Base-by-base conservation (phyloP, 345 rosid genomes). In the Gossypium stocksii region DNA sequence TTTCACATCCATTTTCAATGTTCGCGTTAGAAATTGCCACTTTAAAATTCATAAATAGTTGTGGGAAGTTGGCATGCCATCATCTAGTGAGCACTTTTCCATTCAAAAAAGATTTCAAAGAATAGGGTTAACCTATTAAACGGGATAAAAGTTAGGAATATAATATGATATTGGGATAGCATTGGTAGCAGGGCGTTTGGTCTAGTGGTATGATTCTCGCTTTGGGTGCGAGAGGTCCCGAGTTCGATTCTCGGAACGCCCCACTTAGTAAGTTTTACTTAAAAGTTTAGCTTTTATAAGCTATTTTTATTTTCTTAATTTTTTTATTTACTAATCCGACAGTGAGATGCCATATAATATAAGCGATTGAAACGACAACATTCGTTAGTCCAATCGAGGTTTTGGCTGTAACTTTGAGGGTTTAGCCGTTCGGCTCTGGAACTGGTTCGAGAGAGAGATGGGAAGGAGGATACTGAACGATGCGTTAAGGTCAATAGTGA, bases 151-250 rank as follows among this genome's bases (percentile, higher is more conserved):
- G 0, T 5, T 0, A 0, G 7, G 0, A 34, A 34, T 34, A 34
- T 34, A 34, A 0, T 0, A 0, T 0, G 0, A 34, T 29, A 29
- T 29, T 29, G 34, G 0, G 34, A 29, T 1, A 3, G 34, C 34
- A 3, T 3, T 3, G 0, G 0, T 0, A 34, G 5, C 1, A 19
- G 3, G 60, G 41, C 7, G 41, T 34, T 34, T 90, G 90, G 93
- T 90, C 91, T 87, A 86, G 91, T 89, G 93, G 88, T 79, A 88
- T 86, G 90, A 91, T 89, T 88, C 93, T 93, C 88, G 91, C 94
- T 93, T 93, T 74, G 54, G 54, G 54, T 51, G 54, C 19, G n/a
- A 34, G 7, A 34, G 41, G 41, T 34, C 13, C 49, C 1, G 49
- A 45, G 49, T 10, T n/a, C 25, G 43, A 64, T 22, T 38, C 19